phyloP scores from a whole-genome alignment of 495 filamentous ascomycete species.

The Aspergillus baeticus region DNA sequence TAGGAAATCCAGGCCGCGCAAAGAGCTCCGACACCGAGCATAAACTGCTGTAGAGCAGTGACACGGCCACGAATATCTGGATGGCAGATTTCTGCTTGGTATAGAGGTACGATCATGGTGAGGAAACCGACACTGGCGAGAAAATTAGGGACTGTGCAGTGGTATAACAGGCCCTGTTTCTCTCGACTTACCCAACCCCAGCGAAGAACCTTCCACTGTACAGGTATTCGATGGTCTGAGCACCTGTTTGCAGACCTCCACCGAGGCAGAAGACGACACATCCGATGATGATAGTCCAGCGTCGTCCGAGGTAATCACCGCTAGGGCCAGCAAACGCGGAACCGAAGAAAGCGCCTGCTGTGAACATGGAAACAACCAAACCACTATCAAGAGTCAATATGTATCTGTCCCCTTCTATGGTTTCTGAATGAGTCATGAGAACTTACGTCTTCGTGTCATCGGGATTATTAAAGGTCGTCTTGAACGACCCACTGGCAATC shows the following conservation, averaged over 20 bases:
- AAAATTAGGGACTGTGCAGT: neutral
- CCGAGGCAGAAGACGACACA: slow-evolving; percentile 45
- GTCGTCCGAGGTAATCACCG: slow-evolving; percentile 41
- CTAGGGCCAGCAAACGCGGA: slow-evolving; percentile 36
- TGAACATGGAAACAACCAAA: slow-evolving; percentile 68
- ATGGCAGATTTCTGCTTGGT: slow-evolving; percentile 46
- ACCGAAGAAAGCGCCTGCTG: slow-evolving; percentile 46
- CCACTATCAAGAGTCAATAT: slow-evolving; percentile 38
- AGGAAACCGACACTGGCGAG: slow-evolving; percentile 54
- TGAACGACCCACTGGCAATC: slow-evolving; percentile 51
- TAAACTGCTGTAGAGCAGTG: slow-evolving; percentile 43
- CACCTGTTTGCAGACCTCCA: slow-evolving; percentile 42
- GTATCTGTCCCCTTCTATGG: neutral
- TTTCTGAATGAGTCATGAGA: neutral
- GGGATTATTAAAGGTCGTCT: slow-evolving; percentile 44
- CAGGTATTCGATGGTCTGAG: slow-evolving; percentile 34
- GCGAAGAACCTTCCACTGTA: slow-evolving; percentile 45
- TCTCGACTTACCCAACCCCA: slow-evolving; percentile 50
- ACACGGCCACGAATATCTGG: slow-evolving; percentile 44
- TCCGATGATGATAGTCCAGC: slow-evolving; percentile 43
- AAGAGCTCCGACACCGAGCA: slow-evolving; percentile 43
- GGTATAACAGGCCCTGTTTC: neutral
- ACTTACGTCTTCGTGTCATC: slow-evolving; percentile 54
- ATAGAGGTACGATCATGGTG: slow-evolving; percentile 51
- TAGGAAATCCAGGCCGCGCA: slow-evolving; percentile 44